Evolutionary conservation across 352 stramenopile species (phyloP).

Genomic region (Pythium apleroticum): DNA sequence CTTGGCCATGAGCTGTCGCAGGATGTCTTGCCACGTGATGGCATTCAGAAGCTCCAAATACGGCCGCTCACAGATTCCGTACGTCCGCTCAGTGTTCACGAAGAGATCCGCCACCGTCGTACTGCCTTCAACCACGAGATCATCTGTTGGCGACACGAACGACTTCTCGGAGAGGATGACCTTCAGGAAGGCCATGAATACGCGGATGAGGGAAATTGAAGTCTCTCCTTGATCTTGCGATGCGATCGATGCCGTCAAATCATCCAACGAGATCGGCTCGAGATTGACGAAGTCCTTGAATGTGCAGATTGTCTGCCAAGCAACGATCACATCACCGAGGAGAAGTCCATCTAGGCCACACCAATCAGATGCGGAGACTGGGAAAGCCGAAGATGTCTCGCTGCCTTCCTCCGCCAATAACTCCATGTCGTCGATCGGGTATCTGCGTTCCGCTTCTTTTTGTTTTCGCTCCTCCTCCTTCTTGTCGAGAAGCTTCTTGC

Average conservation of each 20-base stretch:
- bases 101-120: constrained; percentile 83
- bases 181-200: constrained; percentile 73
- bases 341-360: constrained; percentile 54
- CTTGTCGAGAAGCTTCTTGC: constrained; percentile 33
- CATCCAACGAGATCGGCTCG: constrained; percentile 61
- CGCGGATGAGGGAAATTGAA: constrained; percentile 48
- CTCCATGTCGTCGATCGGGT: constrained; percentile 70
- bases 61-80: constrained; percentile 69
- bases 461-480: constrained; percentile 57
- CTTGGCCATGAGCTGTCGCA: constrained; percentile 81
- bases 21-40: constrained; percentile 85
- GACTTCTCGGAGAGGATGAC: constrained; percentile 80
- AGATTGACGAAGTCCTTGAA: constrained; percentile 72
- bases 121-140: constrained; percentile 78
- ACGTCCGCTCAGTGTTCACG: constrained; percentile 64
- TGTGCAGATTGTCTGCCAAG: constrained; percentile 74
- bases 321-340: constrained; percentile 76
- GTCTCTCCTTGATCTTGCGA: constrained; percentile 39
- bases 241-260: constrained; percentile 52
- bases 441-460: constrained; percentile 58
- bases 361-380: constrained; percentile 38
- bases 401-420: constrained; percentile 46
- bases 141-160: constrained; percentile 71
- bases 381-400: constrained; percentile 30
- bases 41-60: constrained; percentile 74